Base-by-base conservation (phyloP, 106 monocot species). In the Dendrobium nobile region DNA sequence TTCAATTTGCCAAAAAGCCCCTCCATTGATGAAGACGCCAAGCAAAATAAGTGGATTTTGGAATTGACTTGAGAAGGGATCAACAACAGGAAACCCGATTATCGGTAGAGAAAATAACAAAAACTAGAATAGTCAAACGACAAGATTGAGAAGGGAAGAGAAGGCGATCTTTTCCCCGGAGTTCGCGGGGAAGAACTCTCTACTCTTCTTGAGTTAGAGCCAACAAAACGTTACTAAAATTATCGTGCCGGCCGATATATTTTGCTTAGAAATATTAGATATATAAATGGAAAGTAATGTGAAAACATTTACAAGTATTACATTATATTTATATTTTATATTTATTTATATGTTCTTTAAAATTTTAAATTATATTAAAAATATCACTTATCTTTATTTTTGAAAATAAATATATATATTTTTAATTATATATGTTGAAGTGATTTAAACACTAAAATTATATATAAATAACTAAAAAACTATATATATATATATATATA, bases 1-100 rank as follows among this genome's bases (percentile, higher is more conserved):
- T 85, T 80, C 51, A 96, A 86, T 82, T 92, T 96, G 22, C 78
- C 87, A 73, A 93, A 85, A 43, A 96, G 16, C 24, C 84, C 87
- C 58, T 88, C 88, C 92, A 91, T 93, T 47, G 44, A 48, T 26
- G 76, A 27, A 47, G 76, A n/a, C 13, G 27, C 27, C 26, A 4
- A 76, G 41, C 27, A 24, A 41, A 4, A 48, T 4, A 24, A 41
- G 18, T 28, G 51, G 27, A 41, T 3, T 20, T 43, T 43, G 74
- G 8, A 61, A 70, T 70, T 70, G 11, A 7, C 10, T 70, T n/a
- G 11, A 37, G 20, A 70, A 15, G 70, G 10, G 10, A 68, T 20
- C 4, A 37, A 76, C 17, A 76, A 75, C 17, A 20, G 0, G 74
- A 44, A 75, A 44, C 41, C 43, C 7, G 19, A 19, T 41, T 74